phyloP scores from a whole-genome alignment of 345 rosid species.

The Pelargonium nanum region DNA sequence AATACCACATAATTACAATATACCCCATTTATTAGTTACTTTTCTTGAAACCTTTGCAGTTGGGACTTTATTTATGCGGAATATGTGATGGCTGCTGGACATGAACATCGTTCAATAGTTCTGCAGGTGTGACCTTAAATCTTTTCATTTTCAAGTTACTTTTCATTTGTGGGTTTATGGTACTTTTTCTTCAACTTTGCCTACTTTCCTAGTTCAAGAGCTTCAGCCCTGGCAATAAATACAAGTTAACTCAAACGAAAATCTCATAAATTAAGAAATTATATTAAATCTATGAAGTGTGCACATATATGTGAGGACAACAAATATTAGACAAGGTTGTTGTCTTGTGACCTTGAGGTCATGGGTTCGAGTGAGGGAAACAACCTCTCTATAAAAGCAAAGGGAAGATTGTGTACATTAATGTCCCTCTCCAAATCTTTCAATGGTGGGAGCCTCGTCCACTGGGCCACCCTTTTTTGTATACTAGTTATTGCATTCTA shows the following conservation, averaged over 20 bases:
- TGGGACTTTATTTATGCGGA: slow-evolving; percentile 99
- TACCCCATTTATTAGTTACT: not conserved
- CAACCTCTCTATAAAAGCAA: no score
- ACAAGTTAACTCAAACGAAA: not conserved
- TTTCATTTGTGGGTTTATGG: not conserved
- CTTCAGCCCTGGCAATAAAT: not conserved
- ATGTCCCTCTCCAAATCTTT: no score
- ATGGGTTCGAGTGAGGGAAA: no score
- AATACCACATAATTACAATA: not conserved
- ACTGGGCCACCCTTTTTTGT: not conserved
- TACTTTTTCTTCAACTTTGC: not conserved
- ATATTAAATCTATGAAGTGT: not conserved
- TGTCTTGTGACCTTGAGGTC: not conserved
- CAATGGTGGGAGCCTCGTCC: no score
- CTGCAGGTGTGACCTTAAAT: slow-evolving; percentile 59
- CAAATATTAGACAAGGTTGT: no score
- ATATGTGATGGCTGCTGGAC: slow-evolving; percentile 97
- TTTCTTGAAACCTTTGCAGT: slow-evolving; percentile 25
- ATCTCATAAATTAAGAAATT: not conserved
- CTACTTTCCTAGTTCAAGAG: not conserved
- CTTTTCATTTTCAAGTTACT: not conserved
- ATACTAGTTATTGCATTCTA: no score
- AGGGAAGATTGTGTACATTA: no score
- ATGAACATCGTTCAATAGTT: slow-evolving; percentile 80
- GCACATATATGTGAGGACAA: not conserved